These are phyloP conservation scores for Lagerstroemia speciosa DNA, from an alignment of 345 rosid species.

Conservation along the genomic window DNA sequence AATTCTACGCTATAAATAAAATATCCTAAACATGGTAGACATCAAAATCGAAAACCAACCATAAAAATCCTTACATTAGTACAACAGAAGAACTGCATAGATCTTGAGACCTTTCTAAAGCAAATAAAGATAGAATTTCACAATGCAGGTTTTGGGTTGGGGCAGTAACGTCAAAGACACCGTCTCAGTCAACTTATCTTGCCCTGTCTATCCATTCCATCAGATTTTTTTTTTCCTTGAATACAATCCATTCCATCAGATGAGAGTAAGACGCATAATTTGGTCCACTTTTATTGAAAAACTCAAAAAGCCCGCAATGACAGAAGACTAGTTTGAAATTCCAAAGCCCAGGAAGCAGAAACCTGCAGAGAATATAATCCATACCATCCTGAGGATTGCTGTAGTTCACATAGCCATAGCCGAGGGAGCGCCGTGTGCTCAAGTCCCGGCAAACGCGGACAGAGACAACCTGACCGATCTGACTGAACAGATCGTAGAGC, in stretches of 20 bases:
- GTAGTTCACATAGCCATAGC: conserved; percentile 69
- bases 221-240: too few relatives aligned
- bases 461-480: conserved; percentile 68
- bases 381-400: conserved; percentile 69
- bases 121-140: background rate
- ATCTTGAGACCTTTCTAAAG: background rate
- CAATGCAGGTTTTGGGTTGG: background rate
- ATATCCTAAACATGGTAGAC: background rate
- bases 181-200: background rate
- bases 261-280: background rate
- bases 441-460: conserved; percentile 83
- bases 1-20: background rate
- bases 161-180: background rate
- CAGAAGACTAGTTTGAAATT: background rate
- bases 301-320: background rate
- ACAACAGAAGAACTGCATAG: background rate
- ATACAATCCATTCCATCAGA: background rate
- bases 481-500: conserved; percentile 64
- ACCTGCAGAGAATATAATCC: conserved; percentile 7
- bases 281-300: background rate
- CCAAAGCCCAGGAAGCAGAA: background rate
- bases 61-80: background rate
- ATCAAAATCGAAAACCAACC: background rate
- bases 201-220: background rate
- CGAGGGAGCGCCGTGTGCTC: conserved; percentile 22